Evolutionary conservation across 345 rosid genomes (phyloP).

Genomic region (Moringa oleifera): DNA sequence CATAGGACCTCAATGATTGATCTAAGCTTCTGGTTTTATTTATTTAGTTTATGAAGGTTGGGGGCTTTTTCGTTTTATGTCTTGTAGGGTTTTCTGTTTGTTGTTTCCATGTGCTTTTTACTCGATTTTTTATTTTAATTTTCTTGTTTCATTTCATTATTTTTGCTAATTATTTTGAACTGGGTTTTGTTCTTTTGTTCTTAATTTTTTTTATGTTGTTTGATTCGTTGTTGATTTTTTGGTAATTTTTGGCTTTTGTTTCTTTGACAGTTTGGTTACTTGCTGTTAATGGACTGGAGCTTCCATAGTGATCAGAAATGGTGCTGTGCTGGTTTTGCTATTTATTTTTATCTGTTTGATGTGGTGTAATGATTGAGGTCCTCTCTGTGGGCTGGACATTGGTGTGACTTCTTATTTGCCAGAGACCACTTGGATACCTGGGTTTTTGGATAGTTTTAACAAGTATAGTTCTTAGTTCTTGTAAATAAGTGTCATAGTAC

Average conservation of each 20-base stretch:
- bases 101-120: conserved; percentile 2
- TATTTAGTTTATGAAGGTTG: conserved; percentile 2
- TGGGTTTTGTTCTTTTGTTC: conserved; percentile 14
- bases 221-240: conserved; percentile 20
- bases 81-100: conserved; percentile 19
- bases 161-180: neutral
- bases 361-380: conserved; percentile 11
- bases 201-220: conserved; percentile 12
- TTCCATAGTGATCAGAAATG: conserved; percentile 32
- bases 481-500: conserved; percentile 13
- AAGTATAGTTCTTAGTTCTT: conserved; percentile 3
- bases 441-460: conserved; percentile 5
- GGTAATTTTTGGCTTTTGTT: conserved; percentile 12
- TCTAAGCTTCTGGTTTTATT: conserved; percentile 15
- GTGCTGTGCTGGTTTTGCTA: conserved; percentile 29
- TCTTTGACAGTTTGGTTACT: conserved; percentile 32
- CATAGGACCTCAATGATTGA: neutral
- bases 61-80: neutral
- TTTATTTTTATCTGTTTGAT: conserved; percentile 14
- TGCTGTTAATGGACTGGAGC: conserved; percentile 52
- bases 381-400: conserved; percentile 8
- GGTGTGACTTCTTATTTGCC: neutral
- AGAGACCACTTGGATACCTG: conserved; percentile 5
- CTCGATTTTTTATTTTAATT: conserved; percentile 7
- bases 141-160: neutral